Conservation (phyloP, 73 alveolate species). For the Paramecium biaurelia region DNA sequence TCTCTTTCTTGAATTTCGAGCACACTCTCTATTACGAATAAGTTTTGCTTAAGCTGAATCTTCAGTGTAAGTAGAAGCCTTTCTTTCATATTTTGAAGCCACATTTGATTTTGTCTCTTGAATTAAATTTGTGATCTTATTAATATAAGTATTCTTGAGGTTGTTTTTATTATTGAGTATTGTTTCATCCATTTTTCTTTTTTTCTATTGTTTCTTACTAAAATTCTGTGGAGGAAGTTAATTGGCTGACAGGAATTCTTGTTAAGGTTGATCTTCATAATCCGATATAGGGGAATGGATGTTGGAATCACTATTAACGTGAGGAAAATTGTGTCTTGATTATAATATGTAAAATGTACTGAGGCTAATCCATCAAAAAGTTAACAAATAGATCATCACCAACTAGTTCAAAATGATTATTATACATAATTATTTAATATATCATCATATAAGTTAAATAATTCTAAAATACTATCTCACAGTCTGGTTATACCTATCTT, state of each 20-base stretch:
- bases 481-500: not conserved
- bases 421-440: not conserved
- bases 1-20: conserved; percentile 63
- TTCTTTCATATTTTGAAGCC: not conserved
- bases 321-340: not conserved
- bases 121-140: conserved; percentile 38
- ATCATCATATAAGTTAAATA: not conserved
- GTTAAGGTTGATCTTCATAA: not conserved
- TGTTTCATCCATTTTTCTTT: not conserved
- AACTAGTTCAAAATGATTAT: conserved; percentile 10
- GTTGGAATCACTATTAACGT: not conserved
- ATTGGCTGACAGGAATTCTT: not conserved
- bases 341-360: not conserved
- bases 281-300: not conserved
- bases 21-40: conserved; percentile 56
- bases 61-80: not conserved
- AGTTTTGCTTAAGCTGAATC: not conserved
- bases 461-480: not conserved
- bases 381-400: not conserved
- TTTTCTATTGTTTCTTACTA: not conserved
- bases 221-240: not conserved
- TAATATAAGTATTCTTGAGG: conserved; percentile 44
- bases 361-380: not conserved
- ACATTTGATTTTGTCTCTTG: not conserved
- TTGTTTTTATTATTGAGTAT: conserved; percentile 26